Percentiles rank a stretch among this genome's conserved stretches.
phyloP scores from a whole-genome alignment of 2,329 filamentous ascomycete genomes.

The Aspergillus udagawae region DNA sequence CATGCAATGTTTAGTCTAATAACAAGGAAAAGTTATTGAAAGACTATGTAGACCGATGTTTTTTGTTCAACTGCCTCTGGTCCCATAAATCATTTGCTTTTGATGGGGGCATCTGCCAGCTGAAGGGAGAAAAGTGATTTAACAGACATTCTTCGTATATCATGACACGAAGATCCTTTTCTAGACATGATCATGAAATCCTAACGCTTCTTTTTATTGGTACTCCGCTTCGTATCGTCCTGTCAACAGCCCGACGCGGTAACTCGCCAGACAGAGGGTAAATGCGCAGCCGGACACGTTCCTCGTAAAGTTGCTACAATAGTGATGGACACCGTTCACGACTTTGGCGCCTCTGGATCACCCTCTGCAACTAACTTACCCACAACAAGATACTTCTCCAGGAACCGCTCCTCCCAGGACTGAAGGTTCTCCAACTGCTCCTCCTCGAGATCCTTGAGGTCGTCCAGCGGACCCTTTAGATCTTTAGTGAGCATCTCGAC shows the following conservation, averaged over 20 bases:
- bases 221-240: neutral
- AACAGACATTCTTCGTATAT: neutral
- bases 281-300: neutral
- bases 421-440: slow-evolving; percentile 79
- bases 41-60: neutral
- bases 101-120: neutral
- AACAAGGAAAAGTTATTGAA: neutral
- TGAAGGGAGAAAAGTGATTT: neutral
- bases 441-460: slow-evolving; percentile 63
- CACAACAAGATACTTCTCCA: slow-evolving; percentile 92
- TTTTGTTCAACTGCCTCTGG: neutral
- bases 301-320: neutral
- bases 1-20: neutral
- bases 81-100: neutral
- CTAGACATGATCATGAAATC: neutral
- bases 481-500: slow-evolving; percentile 92
- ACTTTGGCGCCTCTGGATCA: slow-evolving; percentile 39
- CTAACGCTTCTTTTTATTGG: neutral
- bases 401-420: slow-evolving; percentile 92
- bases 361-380: slow-evolving; percentile 72
- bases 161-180: too few relatives aligned
- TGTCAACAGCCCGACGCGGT: neutral
- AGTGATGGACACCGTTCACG: slow-evolving; percentile 3
- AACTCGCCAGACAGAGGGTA: neutral
- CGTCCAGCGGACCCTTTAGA: slow-evolving; percentile 76